Evolutionary conservation across 345 rosid genomes (phyloP).

Genomic region (Mallotus nudiflorus): DNA sequence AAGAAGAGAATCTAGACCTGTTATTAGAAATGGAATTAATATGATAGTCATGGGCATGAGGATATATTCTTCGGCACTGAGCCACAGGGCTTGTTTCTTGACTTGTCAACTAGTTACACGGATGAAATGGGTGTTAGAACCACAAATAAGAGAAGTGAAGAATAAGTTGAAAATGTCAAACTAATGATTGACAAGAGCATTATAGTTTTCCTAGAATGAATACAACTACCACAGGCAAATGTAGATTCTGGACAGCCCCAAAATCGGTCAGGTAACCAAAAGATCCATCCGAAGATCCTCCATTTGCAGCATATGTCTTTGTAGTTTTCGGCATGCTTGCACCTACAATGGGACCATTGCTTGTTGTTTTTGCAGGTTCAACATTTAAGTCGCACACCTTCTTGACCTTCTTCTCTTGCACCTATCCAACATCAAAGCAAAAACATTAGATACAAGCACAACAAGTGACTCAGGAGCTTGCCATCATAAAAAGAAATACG

Average conservation of each 20-base stretch:
- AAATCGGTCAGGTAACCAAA: slow-evolving; percentile 37
- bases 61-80: slow-evolving; percentile 86
- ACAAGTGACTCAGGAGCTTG: not conserved
- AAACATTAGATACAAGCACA: not conserved
- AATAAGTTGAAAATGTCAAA: slow-evolving; percentile 1
- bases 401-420: slow-evolving; percentile 94
- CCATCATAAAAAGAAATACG: not conserved
- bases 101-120: slow-evolving; percentile 64
- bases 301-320: slow-evolving; percentile 48
- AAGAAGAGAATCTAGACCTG: slow-evolving; percentile 25
- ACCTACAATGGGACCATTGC: slow-evolving; percentile 46
- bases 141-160: not conserved
- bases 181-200: not conserved
- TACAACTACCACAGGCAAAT: slow-evolving; percentile 89
- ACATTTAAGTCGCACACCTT: slow-evolving; percentile 78
- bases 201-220: slow-evolving; percentile 25
- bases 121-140: slow-evolving; percentile 7
- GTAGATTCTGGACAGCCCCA: slow-evolving; percentile 69
- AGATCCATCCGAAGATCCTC: slow-evolving; percentile 45
- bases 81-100: slow-evolving; percentile 76
- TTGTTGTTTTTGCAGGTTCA: slow-evolving; percentile 47
- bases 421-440: slow-evolving; percentile 48
- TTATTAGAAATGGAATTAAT: slow-evolving; percentile 65
- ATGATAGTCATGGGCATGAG: slow-evolving; percentile 70
- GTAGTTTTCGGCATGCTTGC: slow-evolving; percentile 44